A percentile compares a stretch with the other conserved stretches of the same genome.
Conservation (phyloP, 208 protist species). For the Strigomonas culicis region DNA sequence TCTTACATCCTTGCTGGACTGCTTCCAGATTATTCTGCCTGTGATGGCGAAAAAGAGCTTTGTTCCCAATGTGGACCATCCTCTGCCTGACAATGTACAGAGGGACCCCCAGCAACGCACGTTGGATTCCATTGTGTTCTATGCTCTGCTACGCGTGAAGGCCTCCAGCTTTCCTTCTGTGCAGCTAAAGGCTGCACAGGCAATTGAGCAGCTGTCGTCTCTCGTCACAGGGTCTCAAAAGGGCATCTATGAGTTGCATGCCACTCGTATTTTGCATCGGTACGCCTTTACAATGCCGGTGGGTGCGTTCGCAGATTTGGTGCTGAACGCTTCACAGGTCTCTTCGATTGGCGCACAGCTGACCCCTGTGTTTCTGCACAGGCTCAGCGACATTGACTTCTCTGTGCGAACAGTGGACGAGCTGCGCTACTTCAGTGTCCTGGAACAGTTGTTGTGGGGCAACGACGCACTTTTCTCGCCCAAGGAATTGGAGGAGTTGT, state of each 20-base stretch:
- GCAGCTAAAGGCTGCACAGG: constrained; percentile 21
- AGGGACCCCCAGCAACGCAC: constrained; percentile 58
- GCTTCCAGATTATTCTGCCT: constrained; percentile 27
- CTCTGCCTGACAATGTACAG: constrained; percentile 46
- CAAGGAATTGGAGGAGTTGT: constrained; percentile 46
- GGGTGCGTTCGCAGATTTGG: constrained; percentile 61
- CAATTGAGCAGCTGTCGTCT: constrained; percentile 41
- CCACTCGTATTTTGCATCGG: constrained; percentile 44
- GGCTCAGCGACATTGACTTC: constrained; percentile 68
- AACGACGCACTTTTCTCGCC: constrained; percentile 24
- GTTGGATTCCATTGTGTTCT: constrained; percentile 78
- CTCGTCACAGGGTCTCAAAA: constrained; percentile 51
- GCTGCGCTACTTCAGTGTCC: constrained; percentile 66
- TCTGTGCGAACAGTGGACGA: constrained; percentile 66
- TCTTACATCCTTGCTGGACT: constrained; percentile 55
- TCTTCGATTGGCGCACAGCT: constrained; percentile 30
- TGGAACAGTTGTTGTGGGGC: constrained; percentile 67
- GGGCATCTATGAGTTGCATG: constrained; percentile 73
- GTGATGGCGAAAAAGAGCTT: constrained; percentile 52
- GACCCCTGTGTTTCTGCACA: constrained; percentile 56
- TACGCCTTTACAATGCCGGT: constrained; percentile 69
- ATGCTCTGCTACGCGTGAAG: constrained; percentile 63
- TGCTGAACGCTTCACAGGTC: constrained; percentile 36
- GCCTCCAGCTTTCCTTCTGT: constrained; percentile 40
- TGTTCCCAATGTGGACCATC: constrained; percentile 46